phyloP scores from a whole-genome alignment of 2,329 filamentous ascomycete genomes.

The Aspergillus sp. region DNA sequence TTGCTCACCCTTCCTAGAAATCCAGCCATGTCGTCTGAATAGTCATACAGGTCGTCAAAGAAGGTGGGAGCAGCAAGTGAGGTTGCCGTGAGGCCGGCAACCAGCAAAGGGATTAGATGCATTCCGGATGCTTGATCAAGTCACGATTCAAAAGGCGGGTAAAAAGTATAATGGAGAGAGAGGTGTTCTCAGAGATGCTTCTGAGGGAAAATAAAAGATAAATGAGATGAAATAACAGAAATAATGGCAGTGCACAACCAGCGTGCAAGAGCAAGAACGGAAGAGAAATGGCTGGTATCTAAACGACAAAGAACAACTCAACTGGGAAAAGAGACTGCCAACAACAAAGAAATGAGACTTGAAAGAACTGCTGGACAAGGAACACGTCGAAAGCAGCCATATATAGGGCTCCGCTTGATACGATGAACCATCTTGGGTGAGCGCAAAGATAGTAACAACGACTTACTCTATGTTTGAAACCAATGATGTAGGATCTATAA shows the following conservation, averaged over 20 bases:
- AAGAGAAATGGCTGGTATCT: neutral
- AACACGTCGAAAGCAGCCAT: neutral
- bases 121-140: constrained; percentile 15
- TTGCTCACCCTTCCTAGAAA: constrained; percentile 40
- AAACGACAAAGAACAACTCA: neutral
- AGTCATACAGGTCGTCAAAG: constrained; percentile 33
- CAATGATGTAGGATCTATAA: constrained; percentile 21
- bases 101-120: constrained; percentile 21
- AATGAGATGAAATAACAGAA: neutral
- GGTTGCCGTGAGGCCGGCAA: constrained; percentile 29
- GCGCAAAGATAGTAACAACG: constrained; percentile 20
- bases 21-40: constrained; percentile 38
- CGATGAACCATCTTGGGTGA: neutral
- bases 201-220: neutral
- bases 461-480: constrained; percentile 21
- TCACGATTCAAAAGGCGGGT: neutral
- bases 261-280: neutral
- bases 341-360: neutral
- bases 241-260: neutral
- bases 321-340: neutral
- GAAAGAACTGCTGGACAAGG: neutral
- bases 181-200: neutral
- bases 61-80: constrained; percentile 35
- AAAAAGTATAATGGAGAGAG: neutral
- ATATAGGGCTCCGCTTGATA: neutral